phyloP scores from a whole-genome alignment of 2,329 filamentous ascomycete species.

The Rasamsonia emersonii region DNA sequence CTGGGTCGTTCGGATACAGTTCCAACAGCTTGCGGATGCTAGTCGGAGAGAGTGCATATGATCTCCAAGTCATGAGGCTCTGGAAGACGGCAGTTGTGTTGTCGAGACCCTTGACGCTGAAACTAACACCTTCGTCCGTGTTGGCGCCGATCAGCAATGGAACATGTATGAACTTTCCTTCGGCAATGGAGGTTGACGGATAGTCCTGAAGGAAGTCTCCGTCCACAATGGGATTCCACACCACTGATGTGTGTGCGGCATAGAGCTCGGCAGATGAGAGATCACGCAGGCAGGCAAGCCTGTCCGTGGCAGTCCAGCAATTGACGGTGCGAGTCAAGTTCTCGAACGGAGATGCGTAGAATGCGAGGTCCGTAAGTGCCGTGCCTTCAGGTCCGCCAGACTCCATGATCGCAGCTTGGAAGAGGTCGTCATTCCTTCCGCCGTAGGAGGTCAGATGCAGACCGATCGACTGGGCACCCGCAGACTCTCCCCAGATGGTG shows the following conservation, averaged over 20 bases:
- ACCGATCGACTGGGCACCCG: conserved; percentile 63
- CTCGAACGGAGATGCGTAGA: conserved; percentile 54
- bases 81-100: conserved; percentile 6
- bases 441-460: conserved; percentile 68
- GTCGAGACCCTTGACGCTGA: conserved; percentile 26
- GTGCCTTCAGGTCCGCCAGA: conserved; percentile 57
- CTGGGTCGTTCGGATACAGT: conserved; percentile 6
- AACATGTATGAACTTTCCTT: conserved; percentile 51
- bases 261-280: conserved; percentile 63
- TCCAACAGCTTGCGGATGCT: conserved; percentile 1
- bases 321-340: conserved; percentile 38
- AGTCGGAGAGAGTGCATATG: conserved; percentile 1
- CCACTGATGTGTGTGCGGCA: conserved; percentile 3
- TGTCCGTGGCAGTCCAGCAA: conserved; percentile 35
- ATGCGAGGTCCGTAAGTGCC: conserved; percentile 54
- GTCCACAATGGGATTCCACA: conserved; percentile 34
- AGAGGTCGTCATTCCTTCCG: conserved; percentile 66
- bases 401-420: conserved; percentile 71
- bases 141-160: conserved; percentile 64
- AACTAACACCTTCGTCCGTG: conserved; percentile 72
- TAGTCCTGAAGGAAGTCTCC: conserved; percentile 53
- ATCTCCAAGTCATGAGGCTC: neutral
- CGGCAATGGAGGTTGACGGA: conserved; percentile 48
- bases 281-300: conserved; percentile 46
- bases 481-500: conserved; percentile 70